A percentile compares a stretch with the other conserved stretches of the same genome.
phyloP scores from a whole-genome alignment of 768 basidiomycete species.

The Galerina marginata region DNA sequence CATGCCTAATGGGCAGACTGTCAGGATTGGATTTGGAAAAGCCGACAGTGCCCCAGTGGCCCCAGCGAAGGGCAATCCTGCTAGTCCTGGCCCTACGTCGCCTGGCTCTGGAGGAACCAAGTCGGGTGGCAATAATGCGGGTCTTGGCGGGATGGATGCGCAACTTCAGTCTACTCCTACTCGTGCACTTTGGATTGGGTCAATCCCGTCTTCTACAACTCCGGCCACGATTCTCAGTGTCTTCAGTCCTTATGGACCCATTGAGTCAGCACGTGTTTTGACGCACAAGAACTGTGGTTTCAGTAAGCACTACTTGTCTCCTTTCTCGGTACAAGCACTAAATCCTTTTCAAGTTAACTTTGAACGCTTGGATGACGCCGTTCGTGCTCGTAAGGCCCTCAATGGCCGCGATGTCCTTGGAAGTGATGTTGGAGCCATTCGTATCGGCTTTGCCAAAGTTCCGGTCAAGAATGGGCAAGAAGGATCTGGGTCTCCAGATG shows the following conservation, averaged over 20 bases:
- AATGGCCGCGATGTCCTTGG: constrained; percentile 97
- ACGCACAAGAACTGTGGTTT: constrained; percentile 98
- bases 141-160: constrained; percentile 75
- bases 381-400: constrained; percentile 92
- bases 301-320: constrained; percentile 51
- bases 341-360: constrained; percentile 77
- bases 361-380: constrained; percentile 95
- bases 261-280: constrained; percentile 94
- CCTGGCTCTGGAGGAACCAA: constrained; percentile 58
- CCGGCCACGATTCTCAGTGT: constrained; percentile 94
- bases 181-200: constrained; percentile 96
- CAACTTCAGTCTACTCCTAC: constrained; percentile 92
- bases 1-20: constrained; percentile 93
- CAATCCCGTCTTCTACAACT: constrained; percentile 93
- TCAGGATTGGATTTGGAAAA: constrained; percentile 98
- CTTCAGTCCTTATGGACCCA: constrained; percentile 96
- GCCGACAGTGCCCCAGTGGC: constrained; percentile 95
- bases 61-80: constrained; percentile 76
- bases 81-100: constrained; percentile 68
- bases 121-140: constrained; percentile 50
- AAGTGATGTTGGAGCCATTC: constrained; percentile 94
- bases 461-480: constrained; percentile 88
- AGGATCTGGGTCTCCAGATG: constrained; percentile 61
- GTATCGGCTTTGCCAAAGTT: constrained; percentile 96
- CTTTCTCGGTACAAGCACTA: constrained; percentile 10